Conservation (phyloP, 140 eudicot species). For the Stevia rebaudiana region DNA sequence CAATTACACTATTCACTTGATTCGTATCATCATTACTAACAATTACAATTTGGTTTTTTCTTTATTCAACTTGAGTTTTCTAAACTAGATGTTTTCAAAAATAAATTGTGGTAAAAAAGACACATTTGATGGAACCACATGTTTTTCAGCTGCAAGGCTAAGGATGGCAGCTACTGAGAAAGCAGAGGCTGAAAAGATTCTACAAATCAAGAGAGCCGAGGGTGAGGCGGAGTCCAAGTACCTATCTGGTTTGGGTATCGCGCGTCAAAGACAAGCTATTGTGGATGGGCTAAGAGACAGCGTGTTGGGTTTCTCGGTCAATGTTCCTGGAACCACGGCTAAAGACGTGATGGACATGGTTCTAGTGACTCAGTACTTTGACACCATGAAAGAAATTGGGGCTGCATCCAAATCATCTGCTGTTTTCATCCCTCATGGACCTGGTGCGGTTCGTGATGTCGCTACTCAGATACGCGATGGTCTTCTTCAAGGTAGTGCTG, state of each 20-base stretch:
- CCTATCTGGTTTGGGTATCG: conserved; percentile 74
- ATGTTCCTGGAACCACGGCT: conserved; percentile 77
- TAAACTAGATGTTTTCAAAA: too few species aligned
- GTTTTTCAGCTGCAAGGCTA: conserved; percentile 61
- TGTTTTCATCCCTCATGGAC: conserved; percentile 77
- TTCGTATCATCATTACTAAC: too few species aligned
- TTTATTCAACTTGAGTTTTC: too few species aligned
- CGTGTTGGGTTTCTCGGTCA: conserved; percentile 73
- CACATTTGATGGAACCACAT: background rate
- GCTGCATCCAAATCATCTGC: conserved; percentile 74
- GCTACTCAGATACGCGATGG: conserved; percentile 92
- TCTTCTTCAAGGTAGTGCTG: conserved; percentile 44
- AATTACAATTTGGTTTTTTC: too few species aligned
- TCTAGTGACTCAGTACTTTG: conserved; percentile 72
- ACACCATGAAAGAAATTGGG: conserved; percentile 84
- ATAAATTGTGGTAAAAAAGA: background rate
- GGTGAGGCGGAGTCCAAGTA: conserved; percentile 80
- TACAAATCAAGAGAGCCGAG: conserved; percentile 75
- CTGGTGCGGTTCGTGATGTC: conserved; percentile 77
- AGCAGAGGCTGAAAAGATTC: conserved; percentile 80
- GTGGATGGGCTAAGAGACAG: conserved; percentile 81
- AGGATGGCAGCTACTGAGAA: conserved; percentile 80
- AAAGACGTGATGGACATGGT: conserved; percentile 94
- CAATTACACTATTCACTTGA: too few species aligned
- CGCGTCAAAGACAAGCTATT: conserved; percentile 80